A percentile compares a stretch with the other conserved stretches of the same genome.
These are phyloP conservation scores for Colletotrichum salicis DNA, from an alignment of 2,329 filamentous ascomycete genomes.

Conservation along the genomic window DNA sequence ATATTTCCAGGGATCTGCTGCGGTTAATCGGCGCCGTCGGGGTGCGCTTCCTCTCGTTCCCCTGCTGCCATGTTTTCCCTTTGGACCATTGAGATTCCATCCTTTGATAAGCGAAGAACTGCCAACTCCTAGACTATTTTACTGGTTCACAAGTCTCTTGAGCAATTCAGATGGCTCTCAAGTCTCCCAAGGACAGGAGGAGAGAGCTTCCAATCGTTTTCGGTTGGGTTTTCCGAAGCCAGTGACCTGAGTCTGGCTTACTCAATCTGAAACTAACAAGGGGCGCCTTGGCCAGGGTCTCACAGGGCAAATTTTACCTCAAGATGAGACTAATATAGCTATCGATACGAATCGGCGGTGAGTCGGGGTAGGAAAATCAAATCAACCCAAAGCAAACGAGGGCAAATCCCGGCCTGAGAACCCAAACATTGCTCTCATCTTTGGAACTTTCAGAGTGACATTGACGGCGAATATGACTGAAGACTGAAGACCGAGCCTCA, in stretches of 20 bases:
- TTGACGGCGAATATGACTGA: background rate
- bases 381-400: background rate
- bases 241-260: background rate
- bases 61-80: background rate
- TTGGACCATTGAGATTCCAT: background rate
- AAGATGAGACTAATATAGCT: slow-evolving; percentile 23
- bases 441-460: background rate
- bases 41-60: background rate
- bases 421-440: background rate
- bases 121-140: background rate
- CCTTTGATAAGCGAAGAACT: background rate
- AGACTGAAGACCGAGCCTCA: background rate
- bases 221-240: background rate
- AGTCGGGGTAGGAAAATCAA: background rate
- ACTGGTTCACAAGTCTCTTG: background rate
- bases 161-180: background rate
- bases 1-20: background rate
- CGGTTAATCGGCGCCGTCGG: background rate
- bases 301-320: slow-evolving; percentile 11
- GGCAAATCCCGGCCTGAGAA: background rate
- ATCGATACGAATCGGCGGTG: slow-evolving; percentile 18
- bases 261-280: slow-evolving; percentile 27
- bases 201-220: too few relatives aligned
- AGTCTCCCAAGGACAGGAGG: background rate
- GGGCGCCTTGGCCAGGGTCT: slow-evolving; percentile 4